Evolutionary conservation across 2,329 filamentous ascomycete species (phyloP).

Genomic region (Penicillium sp.): DNA sequence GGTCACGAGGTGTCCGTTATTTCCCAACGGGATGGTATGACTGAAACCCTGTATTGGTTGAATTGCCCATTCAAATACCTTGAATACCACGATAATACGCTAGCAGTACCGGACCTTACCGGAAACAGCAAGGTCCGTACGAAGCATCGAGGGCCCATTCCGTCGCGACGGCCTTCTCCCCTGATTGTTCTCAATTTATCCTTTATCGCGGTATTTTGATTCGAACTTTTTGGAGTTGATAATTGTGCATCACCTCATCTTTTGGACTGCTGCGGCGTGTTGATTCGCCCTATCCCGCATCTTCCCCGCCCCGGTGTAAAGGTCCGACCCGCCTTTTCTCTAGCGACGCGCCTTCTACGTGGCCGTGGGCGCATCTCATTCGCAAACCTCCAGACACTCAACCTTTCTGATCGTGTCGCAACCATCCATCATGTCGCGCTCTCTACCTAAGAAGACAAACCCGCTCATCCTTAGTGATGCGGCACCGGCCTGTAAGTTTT

Average conservation of each 20-base stretch:
- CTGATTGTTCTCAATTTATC: constrained; percentile 21
- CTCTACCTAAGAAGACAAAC: constrained; percentile 48
- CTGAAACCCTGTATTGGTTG: not conserved
- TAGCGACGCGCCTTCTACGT: constrained; percentile 47
- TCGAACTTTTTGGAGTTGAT: not conserved
- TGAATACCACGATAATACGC: constrained; percentile 8
- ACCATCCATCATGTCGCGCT: constrained; percentile 40
- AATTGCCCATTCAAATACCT: constrained; percentile 7
- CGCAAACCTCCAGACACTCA: constrained; percentile 9
- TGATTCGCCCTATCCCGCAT: constrained; percentile 1
- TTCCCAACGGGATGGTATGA: not conserved
- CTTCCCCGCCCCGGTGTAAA: constrained; percentile 17
- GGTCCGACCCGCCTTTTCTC: constrained; percentile 15
- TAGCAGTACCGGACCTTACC: constrained; percentile 20
- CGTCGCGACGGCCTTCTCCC: constrained; percentile 24
- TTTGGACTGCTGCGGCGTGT: constrained; percentile 1
- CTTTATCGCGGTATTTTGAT: constrained; percentile 6
- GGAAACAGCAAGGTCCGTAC: constrained; percentile 23
- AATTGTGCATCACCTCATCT: not conserved
- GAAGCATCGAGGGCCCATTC: constrained; percentile 1
- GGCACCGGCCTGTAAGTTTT: constrained; percentile 47
- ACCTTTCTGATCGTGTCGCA: constrained; percentile 7
- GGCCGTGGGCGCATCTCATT: constrained; percentile 38
- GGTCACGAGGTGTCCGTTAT: not conserved
- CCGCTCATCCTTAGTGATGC: constrained; percentile 45